Evolutionary conservation across 257 asterid species (phyloP).

Genomic region (Agastache rugosa): DNA sequence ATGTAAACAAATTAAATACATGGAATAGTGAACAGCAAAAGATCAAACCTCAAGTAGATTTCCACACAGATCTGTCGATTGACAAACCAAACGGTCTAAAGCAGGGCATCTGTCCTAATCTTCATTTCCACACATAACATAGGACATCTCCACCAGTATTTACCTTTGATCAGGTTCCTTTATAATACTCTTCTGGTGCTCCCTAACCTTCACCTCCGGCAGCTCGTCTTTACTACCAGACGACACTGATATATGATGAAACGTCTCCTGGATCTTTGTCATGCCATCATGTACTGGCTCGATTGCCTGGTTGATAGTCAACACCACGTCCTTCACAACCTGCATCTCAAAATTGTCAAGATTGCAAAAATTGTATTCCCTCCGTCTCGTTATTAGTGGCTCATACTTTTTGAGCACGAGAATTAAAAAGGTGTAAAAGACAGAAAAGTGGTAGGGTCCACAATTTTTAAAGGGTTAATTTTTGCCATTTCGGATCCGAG

Average conservation of each 20-base stretch:
- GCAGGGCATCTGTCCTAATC: not conserved
- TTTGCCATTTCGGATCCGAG: no score
- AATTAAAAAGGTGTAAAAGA: no score
- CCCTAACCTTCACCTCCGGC: slow-evolving; percentile 57
- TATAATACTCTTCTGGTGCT: slow-evolving; percentile 44
- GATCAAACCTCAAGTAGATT: not conserved
- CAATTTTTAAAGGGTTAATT: no score
- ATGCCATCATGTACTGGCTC: slow-evolving; percentile 93
- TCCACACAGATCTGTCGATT: not conserved
- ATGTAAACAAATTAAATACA: not conserved
- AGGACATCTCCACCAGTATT: not conserved
- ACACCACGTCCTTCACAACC: slow-evolving; percentile 90
- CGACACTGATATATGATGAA: slow-evolving; percentile 68
- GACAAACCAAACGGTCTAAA: not conserved
- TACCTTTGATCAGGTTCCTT: slow-evolving; percentile 30
- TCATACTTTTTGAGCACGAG: no score
- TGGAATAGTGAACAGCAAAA: not conserved
- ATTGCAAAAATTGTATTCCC: no score
- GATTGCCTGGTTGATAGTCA: slow-evolving; percentile 93
- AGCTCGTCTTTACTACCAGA: slow-evolving; percentile 44
- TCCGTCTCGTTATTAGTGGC: no score
- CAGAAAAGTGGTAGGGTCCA: no score
- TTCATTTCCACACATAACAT: not conserved
- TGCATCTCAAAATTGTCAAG: slow-evolving; percentile 26
- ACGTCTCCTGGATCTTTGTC: slow-evolving; percentile 87